These are phyloP conservation scores for Athelia psychrophila DNA, from an alignment of 1,284 basidiomycete species.

Conservation along the genomic window DNA sequence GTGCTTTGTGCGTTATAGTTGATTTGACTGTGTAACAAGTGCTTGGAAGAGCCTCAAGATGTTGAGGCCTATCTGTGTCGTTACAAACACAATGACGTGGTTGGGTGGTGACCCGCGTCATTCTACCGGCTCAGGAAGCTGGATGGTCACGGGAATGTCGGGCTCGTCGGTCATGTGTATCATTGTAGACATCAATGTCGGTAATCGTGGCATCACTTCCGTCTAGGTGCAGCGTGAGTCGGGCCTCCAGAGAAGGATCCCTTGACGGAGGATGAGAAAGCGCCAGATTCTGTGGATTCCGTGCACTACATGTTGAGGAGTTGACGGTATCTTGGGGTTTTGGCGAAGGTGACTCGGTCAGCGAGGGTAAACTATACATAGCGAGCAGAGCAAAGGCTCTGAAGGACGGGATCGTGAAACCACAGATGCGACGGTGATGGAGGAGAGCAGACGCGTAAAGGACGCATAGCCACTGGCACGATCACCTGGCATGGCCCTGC, in stretches of 20 bases:
- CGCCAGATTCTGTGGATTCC: constrained; percentile 45
- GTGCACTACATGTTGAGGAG: constrained; percentile 45
- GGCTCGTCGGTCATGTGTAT: constrained; percentile 58
- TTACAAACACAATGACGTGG: too few species aligned
- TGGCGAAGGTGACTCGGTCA: constrained; percentile 28
- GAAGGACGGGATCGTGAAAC: background rate
- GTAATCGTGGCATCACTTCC: constrained; percentile 32
- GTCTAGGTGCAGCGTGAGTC: constrained; percentile 33
- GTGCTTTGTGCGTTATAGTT: too few species aligned
- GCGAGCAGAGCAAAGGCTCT: constrained; percentile 4
- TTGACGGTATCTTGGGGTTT: constrained; percentile 20
- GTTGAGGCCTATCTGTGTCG: too few species aligned
- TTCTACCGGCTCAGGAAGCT: constrained; percentile 15
- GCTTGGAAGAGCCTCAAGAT: too few species aligned
- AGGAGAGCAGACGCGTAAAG: too few species aligned
- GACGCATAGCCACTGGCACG: too few species aligned
- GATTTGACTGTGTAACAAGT: too few species aligned
- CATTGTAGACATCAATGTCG: constrained; percentile 76
- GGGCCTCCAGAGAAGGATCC: constrained; percentile 64
- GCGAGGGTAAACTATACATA: constrained; percentile 27
- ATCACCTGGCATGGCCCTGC: too few species aligned
- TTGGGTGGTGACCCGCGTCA: too few species aligned
- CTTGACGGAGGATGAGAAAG: constrained; percentile 66
- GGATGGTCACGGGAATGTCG: constrained; percentile 20
- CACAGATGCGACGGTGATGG: background rate